Evolutionary conservation across 129 eudicot genomes (phyloP).

Genomic region (Cynara cardunculus): DNA sequence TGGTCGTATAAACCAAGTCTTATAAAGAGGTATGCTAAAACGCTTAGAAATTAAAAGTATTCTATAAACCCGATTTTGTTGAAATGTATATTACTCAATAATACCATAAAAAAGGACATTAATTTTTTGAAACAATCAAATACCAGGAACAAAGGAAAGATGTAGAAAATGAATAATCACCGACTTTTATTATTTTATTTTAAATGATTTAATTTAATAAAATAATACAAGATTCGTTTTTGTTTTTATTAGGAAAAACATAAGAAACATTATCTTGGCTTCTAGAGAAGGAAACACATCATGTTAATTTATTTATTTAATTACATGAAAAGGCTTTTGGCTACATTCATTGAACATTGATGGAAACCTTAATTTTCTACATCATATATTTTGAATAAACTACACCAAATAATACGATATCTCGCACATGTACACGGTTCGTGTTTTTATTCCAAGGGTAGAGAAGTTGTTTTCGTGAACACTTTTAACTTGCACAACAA

Average conservation of each 20-base stretch:
- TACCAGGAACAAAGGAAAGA: background rate
- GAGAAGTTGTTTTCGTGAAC: too few relatives aligned
- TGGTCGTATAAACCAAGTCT: too few relatives aligned
- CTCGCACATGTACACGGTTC: too few relatives aligned
- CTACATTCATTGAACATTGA: constrained; percentile 24
- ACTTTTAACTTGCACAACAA: background rate
- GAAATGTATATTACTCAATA: too few relatives aligned
- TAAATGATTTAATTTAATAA: background rate
- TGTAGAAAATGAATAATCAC: background rate
- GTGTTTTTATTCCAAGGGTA: too few relatives aligned
- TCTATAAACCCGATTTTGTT: too few relatives aligned
- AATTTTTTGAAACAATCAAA: background rate
- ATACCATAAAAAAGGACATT: background rate
- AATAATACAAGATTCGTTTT: constrained; percentile 10
- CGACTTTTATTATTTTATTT: background rate
- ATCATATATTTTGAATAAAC: background rate
- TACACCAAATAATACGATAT: too few relatives aligned
- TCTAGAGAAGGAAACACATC: constrained; percentile 15
- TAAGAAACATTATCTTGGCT: background rate
- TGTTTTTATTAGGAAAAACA: background rate
- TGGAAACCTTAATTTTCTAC: background rate
- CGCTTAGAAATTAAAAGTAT: too few relatives aligned
- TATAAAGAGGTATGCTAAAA: too few relatives aligned
- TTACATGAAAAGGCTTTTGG: background rate
- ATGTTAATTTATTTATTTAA: constrained; percentile 13